Percentiles rank a stretch among this genome's conserved stretches.
Conservation (phyloP, 192 early-diverging fungal genomes). For the Backusella westeae region DNA sequence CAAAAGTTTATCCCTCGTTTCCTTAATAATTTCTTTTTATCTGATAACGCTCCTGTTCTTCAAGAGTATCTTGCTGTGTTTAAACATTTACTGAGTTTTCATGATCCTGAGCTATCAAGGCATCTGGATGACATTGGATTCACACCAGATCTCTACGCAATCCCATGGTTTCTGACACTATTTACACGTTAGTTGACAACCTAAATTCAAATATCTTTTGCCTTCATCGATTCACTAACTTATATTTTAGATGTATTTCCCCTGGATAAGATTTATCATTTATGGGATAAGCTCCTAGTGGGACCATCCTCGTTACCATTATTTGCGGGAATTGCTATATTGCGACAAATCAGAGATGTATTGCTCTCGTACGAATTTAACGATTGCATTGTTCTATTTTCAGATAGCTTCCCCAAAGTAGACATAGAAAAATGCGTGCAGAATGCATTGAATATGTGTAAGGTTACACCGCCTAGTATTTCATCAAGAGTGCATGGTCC, state of each 20-base stretch:
- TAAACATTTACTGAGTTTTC: slow-evolving; percentile 62
- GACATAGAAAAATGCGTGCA: slow-evolving; percentile 71
- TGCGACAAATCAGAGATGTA: slow-evolving; percentile 62
- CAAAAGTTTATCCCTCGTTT: slow-evolving; percentile 64
- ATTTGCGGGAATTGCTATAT: slow-evolving; percentile 68
- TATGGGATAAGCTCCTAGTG: slow-evolving; percentile 76
- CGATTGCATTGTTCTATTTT: slow-evolving; percentile 48
- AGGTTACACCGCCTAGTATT: slow-evolving; percentile 68
- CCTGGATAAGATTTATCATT: slow-evolving; percentile 74
- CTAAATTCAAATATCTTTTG: neutral
- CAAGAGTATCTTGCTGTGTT: slow-evolving; percentile 69
- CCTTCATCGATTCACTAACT: no score
- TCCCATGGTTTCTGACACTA: slow-evolving; percentile 82
- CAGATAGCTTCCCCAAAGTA: slow-evolving; percentile 62
- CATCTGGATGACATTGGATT: slow-evolving; percentile 63
- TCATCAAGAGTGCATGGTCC: slow-evolving; percentile 35
- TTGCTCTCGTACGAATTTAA: slow-evolving; percentile 71
- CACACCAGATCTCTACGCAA: slow-evolving; percentile 72
- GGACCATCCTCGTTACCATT: slow-evolving; percentile 62
- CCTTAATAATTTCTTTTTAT: slow-evolving; percentile 68
- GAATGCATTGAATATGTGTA: slow-evolving; percentile 58
- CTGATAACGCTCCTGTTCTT: slow-evolving; percentile 68
- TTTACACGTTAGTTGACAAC: slow-evolving; percentile 65
- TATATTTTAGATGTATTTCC: slow-evolving; percentile 72
- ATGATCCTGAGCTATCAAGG: slow-evolving; percentile 70